A percentile compares a stretch with the other conserved stretches of the same genome.
Evolutionary conservation across 176 grass and related monocot species (phyloP).

Genomic region (Neostapfia colusana): DNA sequence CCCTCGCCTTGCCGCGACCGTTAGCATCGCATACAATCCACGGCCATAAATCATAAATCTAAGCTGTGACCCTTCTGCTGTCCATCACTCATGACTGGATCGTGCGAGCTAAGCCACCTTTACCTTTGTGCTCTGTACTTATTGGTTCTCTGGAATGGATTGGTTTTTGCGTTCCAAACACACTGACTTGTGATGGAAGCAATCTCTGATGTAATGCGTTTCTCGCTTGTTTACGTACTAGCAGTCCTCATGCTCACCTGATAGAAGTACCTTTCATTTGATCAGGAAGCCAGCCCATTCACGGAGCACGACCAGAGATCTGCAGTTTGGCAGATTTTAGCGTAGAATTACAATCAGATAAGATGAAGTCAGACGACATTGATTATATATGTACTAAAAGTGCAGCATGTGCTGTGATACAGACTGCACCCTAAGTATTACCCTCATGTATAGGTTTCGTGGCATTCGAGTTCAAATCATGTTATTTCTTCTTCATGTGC

Average conservation of each 20-base stretch:
- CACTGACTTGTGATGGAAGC: too few species aligned
- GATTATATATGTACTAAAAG: not conserved
- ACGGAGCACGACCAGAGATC: slow-evolving; percentile 14
- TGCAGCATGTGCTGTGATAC: not conserved
- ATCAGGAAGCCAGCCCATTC: slow-evolving; percentile 25
- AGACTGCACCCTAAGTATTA: not conserved
- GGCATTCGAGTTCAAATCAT: not conserved
- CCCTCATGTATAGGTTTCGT: not conserved
- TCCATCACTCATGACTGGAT: too few species aligned
- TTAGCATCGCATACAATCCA: not conserved
- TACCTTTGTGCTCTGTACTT: too few species aligned
- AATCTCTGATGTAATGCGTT: not conserved
- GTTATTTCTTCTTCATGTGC: slow-evolving; percentile 1
- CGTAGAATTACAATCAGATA: not conserved
- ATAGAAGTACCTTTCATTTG: not conserved
- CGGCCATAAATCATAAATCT: not conserved
- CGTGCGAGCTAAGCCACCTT: too few species aligned
- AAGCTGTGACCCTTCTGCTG: slow-evolving; percentile 1
- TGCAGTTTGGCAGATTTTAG: slow-evolving; percentile 6
- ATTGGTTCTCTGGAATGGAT: too few species aligned
- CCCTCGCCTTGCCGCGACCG: not conserved
- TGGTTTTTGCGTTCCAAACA: too few species aligned
- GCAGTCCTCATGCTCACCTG: slow-evolving; percentile 8
- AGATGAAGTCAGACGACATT: not conserved
- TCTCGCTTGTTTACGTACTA: slow-evolving; percentile 20